Evolutionary conservation across 1,284 basidiomycete genomes (phyloP), one percentile per base, ranked within the genome.

Genomic region (Trichosporon faecale): DNA sequence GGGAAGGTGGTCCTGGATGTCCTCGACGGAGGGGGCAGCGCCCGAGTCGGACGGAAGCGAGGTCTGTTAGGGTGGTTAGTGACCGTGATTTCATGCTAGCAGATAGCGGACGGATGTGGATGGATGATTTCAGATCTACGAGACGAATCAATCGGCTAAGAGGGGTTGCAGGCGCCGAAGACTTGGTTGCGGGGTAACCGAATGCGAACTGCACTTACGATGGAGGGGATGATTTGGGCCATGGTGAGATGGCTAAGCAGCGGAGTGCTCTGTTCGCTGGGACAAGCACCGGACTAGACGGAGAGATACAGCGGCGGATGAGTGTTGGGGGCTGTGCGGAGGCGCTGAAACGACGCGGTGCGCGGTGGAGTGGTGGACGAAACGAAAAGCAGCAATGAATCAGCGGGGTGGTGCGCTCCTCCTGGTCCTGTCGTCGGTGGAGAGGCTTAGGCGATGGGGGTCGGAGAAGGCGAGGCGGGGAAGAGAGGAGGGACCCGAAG

Each of bases 1-100:
- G 9, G 88, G 88, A 12, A 87, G 76, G 25, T 85, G 80, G 67
- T 85, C 85, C 74, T 86, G 82, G 74, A 88, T 85, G 75, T 87
- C 82, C 68, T 83, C 81, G 73, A 86, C 85, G 71, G 88, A 84
- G 4, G 86, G 85, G 0, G 82, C 83, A 4, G 82, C 81, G 63
- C 79, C 76, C 16, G 81, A 82, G 69, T 83, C 83, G 60, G 78
- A 55, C 1, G 83, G 82, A 23, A 84, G 79, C 27, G 82, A 81
- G 2, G 82, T 83, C 81, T 83, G 74, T 27, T 57, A 29, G 23
- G 49, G 67, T 49, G 55, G 66, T 66, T 35, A 65, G 68, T 29
- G n/a, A 8, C 31, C n/a, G 40, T 55, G 40, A 25, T 25, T 25
- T 60, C 35, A 37, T 66, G 65, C 33, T 44, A 21, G 61, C 31